These are phyloP conservation scores for Cyberlindnera mrakii DNA, from an alignment of 805 yeast species.

Conservation along the genomic window DNA sequence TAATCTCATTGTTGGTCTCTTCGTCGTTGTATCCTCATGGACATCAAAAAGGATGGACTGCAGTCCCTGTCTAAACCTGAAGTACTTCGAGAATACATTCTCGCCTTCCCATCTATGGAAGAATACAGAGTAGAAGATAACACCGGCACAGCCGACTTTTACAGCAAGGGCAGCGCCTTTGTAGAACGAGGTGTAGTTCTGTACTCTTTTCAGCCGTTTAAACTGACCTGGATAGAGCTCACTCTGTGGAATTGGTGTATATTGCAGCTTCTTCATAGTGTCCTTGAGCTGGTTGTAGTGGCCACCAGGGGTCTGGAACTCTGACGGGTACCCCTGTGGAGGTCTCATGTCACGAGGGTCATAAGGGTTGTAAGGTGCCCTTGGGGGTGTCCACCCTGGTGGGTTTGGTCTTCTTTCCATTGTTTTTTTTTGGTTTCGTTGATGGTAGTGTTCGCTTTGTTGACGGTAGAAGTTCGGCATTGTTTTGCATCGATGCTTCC, in stretches of 20 bases:
- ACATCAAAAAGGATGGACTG: conserved; percentile 50
- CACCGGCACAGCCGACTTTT: conserved; percentile 39
- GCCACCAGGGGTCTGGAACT: conserved; percentile 61
- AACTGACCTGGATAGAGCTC: conserved; percentile 74
- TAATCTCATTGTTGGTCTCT: conserved; percentile 28
- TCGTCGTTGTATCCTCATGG: conserved; percentile 48
- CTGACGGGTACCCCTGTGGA: conserved; percentile 82
- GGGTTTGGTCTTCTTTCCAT: conserved; percentile 65
- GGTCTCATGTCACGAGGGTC: conserved; percentile 76
- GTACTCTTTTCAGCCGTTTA: conserved; percentile 59
- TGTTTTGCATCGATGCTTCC: not conserved
- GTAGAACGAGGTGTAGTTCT: conserved; percentile 46
- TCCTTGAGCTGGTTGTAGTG: conserved; percentile 64
- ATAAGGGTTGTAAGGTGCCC: conserved; percentile 60
- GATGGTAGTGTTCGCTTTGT: not conserved
- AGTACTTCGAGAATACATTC: conserved; percentile 63
- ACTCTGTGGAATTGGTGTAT: conserved; percentile 72
- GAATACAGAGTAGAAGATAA: conserved; percentile 57
- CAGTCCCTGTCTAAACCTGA: conserved; percentile 51
- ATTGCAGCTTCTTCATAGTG: conserved; percentile 67
- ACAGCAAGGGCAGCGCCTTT: conserved; percentile 58
- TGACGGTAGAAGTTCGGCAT: not conserved
- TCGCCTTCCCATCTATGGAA: conserved; percentile 80
- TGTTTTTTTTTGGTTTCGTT: no score
- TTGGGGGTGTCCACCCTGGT: conserved; percentile 71